Conservation (phyloP, 2,329 filamentous ascomycete species). For the Aspergillus clavatus region DNA sequence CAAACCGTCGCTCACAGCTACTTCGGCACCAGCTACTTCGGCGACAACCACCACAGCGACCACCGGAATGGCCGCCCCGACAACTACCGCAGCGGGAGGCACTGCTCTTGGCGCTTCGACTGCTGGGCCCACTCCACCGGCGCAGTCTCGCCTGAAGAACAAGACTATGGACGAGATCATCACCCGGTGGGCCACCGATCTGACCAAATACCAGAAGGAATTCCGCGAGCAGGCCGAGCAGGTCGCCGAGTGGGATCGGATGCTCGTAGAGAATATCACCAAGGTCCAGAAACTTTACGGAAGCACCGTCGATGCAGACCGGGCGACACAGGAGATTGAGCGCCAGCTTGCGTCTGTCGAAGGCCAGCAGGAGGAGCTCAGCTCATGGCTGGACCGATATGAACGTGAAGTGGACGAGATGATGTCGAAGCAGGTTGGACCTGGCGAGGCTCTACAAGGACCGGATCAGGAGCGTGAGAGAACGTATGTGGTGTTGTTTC, state of each 20-base stretch:
- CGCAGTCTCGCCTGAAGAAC: constrained; percentile 85
- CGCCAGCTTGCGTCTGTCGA: constrained; percentile 85
- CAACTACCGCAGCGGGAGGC: constrained; percentile 30
- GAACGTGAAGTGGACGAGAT: constrained; percentile 88
- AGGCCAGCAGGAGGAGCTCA: constrained; percentile 85
- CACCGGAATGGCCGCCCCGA: constrained; percentile 28
- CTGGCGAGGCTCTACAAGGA: constrained; percentile 70
- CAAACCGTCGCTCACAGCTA: constrained; percentile 22
- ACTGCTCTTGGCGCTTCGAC: constrained; percentile 64
- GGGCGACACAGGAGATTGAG: constrained; percentile 89
- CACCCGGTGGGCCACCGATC: constrained; percentile 89
- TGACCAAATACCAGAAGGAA: constrained; percentile 94
- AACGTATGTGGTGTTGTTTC: constrained; percentile 54
- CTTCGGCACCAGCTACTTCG: constrained; percentile 32
- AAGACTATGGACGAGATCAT: constrained; percentile 99
- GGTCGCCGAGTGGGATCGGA: constrained; percentile 84
- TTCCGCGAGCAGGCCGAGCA: constrained; percentile 87
- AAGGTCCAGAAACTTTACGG: constrained; percentile 93
- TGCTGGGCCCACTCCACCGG: constrained; percentile 70
- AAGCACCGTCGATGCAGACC: constrained; percentile 88
- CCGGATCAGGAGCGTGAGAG: constrained; percentile 93
- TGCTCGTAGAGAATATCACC: constrained; percentile 87
- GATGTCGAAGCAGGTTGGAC: constrained; percentile 72
- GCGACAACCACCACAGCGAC: constrained; percentile 21
- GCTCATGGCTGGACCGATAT: constrained; percentile 82